Percentiles rank a stretch among this genome's conserved stretches.
These are phyloP conservation scores for Scheffersomyces titani DNA, from an alignment of 1,139 yeast genomes.

Conservation along the genomic window DNA sequence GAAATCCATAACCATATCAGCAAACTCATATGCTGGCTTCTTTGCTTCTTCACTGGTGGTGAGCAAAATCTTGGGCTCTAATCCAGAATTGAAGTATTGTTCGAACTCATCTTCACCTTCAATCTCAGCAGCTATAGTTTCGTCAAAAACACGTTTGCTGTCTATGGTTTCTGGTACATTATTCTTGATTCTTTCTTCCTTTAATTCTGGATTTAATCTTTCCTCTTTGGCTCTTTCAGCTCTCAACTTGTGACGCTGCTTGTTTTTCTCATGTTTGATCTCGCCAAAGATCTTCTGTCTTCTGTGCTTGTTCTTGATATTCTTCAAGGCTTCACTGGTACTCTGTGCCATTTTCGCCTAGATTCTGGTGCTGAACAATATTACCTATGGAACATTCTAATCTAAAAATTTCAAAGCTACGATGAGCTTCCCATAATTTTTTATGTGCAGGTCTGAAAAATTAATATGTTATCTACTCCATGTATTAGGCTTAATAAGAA, in stretches of 20 bases:
- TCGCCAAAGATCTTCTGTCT: constrained; percentile 80
- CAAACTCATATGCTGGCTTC: constrained; percentile 86
- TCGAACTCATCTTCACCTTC: constrained; percentile 87
- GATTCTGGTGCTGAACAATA: background rate
- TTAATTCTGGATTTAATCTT: constrained; percentile 75
- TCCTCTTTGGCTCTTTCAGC: constrained; percentile 82
- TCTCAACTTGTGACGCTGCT: constrained; percentile 74
- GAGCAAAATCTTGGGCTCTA: constrained; percentile 76
- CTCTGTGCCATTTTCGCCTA: constrained; percentile 10
- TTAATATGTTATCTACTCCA: background rate
- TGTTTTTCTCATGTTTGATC: constrained; percentile 72
- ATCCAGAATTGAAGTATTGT: constrained; percentile 57
- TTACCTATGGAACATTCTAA: background rate
- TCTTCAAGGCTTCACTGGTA: constrained; percentile 39
- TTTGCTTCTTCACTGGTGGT: constrained; percentile 89
- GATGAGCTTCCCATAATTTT: background rate
- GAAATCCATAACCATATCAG: constrained; percentile 80
- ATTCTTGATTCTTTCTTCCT: constrained; percentile 72
- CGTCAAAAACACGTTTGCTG: constrained; percentile 85
- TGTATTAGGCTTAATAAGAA: too few species aligned
- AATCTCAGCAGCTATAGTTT: constrained; percentile 70
- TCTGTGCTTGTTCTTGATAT: constrained; percentile 71
- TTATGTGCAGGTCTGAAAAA: background rate
- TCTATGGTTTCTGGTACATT: constrained; percentile 91
- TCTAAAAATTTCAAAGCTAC: background rate